Evolutionary conservation across 805 yeast genomes (phyloP), one percentile per base, ranked within the genome.

Genomic region (fission yeast (Schizosaccharomyces pombe)): DNA sequence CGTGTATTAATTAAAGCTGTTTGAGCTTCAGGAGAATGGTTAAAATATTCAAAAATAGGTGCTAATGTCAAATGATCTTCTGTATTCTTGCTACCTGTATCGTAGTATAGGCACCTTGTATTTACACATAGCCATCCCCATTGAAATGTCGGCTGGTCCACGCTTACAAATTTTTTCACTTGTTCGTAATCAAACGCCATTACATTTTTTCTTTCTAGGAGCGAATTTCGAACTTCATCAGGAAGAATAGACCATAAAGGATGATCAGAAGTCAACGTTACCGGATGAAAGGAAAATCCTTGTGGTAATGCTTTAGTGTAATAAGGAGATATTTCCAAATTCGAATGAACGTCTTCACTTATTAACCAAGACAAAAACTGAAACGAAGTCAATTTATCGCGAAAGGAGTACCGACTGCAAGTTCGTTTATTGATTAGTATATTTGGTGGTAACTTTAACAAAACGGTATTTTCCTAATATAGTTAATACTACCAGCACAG

Each of bases 101-200:
- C 2, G 24, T 31, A 49, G 26, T 49, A 49, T 30, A 49, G 30
- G 24, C 53, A 49, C 30, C 53, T 22, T 5, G 53, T 49, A 30
- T 49, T 49, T 29, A 49, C 53, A 24, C 49, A 43, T 14, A 43
- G 30, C 49, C 49, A 43, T 22, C 30, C 49, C 49, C 28, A 26
- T 24, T 43, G 49, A 24, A 43, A 43, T 12, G 14, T 14, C 26
- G 14, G 1, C 28, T n/a, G 26, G 30, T 43, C 49, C 1, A 43
- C 2, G 2, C 5, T 24, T 19, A 22, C 49, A 43, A 43, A 43
- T n/a, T 19, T 43, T 22, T 28, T 22, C 11, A 43, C 30, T 2
- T 2, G 14, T 8, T 19, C 28, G 14, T 43, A 43, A 43, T 43
- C 49, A 4, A 22, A 6, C 14, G 14, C 14, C 26, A 43, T 14